phyloP scores from a whole-genome alignment of 306 rosid species.

The Astragalus glycyphyllos region DNA sequence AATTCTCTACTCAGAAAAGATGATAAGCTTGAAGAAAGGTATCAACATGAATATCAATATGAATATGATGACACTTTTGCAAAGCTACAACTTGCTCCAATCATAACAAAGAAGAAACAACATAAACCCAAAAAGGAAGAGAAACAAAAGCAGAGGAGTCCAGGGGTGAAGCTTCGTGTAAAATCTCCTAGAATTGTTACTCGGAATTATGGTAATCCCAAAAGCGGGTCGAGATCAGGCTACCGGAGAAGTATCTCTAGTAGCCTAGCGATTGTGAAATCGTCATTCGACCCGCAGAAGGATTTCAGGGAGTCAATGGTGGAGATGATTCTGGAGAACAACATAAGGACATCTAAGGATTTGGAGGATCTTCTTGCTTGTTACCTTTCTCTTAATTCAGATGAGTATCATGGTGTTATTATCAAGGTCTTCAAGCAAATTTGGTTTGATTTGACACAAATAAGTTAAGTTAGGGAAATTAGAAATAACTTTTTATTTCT shows the following conservation, averaged over 20 bases:
- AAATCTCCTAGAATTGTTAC: constrained; percentile 6
- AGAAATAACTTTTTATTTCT: constrained; percentile 8
- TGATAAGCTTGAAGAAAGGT: constrained; percentile 32
- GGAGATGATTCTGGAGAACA: constrained; percentile 86
- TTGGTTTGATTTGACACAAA: constrained; percentile 76
- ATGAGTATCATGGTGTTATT: constrained; percentile 70
- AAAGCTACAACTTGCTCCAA: constrained; percentile 61
- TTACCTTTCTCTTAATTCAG: constrained; percentile 77
- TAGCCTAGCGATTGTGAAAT: constrained; percentile 69
- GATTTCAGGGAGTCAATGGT: constrained; percentile 84
- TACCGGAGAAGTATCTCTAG: constrained; percentile 57
- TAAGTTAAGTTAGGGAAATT: constrained; percentile 24
- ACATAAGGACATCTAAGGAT: constrained; percentile 72
- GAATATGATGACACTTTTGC: constrained; percentile 44
- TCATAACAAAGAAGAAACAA: constrained; percentile 54
- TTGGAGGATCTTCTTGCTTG: constrained; percentile 92
- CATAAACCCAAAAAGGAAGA: constrained; percentile 12
- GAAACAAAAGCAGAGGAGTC: not conserved
- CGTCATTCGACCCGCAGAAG: constrained; percentile 70
- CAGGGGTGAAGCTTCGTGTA: constrained; percentile 4
- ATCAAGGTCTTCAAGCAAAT: constrained; percentile 87
- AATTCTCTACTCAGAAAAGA: constrained; percentile 44
- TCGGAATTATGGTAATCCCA: constrained; percentile 42
- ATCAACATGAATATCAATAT: not conserved
- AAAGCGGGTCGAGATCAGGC: constrained; percentile 50